Base-by-base conservation (phyloP, 345 rosid species). In the Gossypioides kirkii region DNA sequence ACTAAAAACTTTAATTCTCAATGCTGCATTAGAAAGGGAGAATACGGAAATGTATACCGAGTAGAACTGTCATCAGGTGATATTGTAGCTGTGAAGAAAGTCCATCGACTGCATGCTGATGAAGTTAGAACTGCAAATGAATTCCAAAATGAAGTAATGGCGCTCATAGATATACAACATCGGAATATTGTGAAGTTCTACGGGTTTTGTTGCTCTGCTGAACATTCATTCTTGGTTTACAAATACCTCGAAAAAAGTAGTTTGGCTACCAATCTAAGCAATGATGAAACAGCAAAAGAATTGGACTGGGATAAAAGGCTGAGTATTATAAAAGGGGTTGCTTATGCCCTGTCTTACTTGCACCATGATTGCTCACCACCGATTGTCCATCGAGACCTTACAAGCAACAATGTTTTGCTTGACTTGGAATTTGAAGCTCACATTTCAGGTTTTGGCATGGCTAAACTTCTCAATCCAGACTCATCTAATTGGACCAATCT, bases 161-260 rank as follows among this genome's bases (percentile, higher is more conserved):
- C 82, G 6, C 41, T 81, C 45, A 47, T 72, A 13, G 73, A 78
- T 10, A 18, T 75, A 4, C 61, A 61, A 10, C 84, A 81, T 36
- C n/a, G 53, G 0, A 79, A 79, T 69, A 75, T 79, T 26, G 79
- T 75, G 7, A 79, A 75, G 56, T 49, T 80, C 65, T 47, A 73
- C n/a, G 84, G 84, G 1, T 81, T 75, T 32, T 75, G 77, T 52
- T 23, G 59, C 2, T 56, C 7, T 23, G 60, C 18, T 36, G 42
- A 14, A 2, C 74, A 75, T 0, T 17, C 73, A 12, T 72, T 78
- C 60, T 42, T 78, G 67, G 79, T 78, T 17, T 78, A 49, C 36
- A 73, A 81, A 64, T 81, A 41, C 58, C 22, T 81, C 7, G 70
- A 76, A 56, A 78, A 8, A 16, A 82, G 82, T 20, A 81, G 84